Evolutionary conservation across 371 early-diverging fungal species (phyloP).

Genomic region (Mucor ambiguus): DNA sequence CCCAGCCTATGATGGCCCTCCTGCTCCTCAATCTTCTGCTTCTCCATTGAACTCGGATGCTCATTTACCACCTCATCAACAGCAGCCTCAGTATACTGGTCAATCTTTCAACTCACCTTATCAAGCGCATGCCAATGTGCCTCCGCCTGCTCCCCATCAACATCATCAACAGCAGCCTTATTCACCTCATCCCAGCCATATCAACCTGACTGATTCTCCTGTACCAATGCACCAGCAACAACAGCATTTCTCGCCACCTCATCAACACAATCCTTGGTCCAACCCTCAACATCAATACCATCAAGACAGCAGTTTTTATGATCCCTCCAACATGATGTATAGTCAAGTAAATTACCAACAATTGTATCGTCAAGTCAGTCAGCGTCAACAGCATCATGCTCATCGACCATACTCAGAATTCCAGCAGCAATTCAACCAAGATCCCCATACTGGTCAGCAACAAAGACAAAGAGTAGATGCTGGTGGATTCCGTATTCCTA

Average conservation of each 20-base stretch:
- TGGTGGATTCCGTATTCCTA: constrained; percentile 48
- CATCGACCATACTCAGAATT: constrained; percentile 48
- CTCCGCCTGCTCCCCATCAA: constrained; percentile 1
- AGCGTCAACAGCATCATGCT: constrained; percentile 28
- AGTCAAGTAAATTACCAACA: constrained; percentile 39
- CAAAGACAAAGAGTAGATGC: constrained; percentile 39
- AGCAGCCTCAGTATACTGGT: background rate
- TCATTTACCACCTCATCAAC: background rate
- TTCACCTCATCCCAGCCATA: constrained; percentile 16
- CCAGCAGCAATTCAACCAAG: constrained; percentile 36
- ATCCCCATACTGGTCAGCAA: constrained; percentile 6
- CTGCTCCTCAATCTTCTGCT: background rate
- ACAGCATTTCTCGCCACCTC: constrained; percentile 7
- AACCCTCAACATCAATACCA: constrained; percentile 7
- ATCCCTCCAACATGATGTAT: constrained; percentile 12
- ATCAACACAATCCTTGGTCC: constrained; percentile 8
- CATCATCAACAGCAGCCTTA: constrained; percentile 6
- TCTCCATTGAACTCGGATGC: constrained; percentile 20
- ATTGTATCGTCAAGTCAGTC: constrained; percentile 44
- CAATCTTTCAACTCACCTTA: constrained; percentile 24
- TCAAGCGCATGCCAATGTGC: constrained; percentile 20
- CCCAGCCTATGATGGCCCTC: constrained; percentile 35
- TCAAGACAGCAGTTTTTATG: constrained; percentile 19
- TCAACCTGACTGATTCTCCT: constrained; percentile 21
- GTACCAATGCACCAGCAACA: constrained; percentile 29